These are phyloP conservation scores for Taphrina pruni DNA, from an alignment of 1,139 yeast genomes.

Conservation along the genomic window DNA sequence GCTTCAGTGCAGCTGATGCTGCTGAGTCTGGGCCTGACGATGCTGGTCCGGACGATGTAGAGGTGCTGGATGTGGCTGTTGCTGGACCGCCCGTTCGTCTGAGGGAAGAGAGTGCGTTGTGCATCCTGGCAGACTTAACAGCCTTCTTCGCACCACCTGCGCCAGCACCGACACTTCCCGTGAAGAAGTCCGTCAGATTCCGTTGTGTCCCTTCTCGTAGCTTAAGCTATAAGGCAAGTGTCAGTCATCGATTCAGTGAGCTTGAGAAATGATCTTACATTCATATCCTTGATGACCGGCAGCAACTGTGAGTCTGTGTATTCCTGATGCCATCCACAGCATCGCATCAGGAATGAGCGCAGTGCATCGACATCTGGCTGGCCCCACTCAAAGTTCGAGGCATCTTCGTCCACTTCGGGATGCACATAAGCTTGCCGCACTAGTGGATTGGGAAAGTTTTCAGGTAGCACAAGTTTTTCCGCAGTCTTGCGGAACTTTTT, in stretches of 20 bases:
- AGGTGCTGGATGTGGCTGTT: not conserved
- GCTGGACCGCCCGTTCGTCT: not conserved
- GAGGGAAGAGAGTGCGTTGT: conserved; percentile 22
- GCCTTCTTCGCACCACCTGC: conserved; percentile 29
- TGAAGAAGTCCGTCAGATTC: conserved; percentile 64
- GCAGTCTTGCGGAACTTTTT: conserved; percentile 62
- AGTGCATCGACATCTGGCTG: conserved; percentile 81
- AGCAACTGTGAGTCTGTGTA: conserved; percentile 81
- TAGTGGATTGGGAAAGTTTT: conserved; percentile 70
- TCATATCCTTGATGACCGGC: conserved; percentile 85
- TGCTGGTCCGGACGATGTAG: not conserved
- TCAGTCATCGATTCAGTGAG: not conserved
- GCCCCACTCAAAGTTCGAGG: conserved; percentile 86
- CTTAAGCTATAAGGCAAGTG: conserved; percentile 46
- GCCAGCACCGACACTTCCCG: conserved; percentile 39
- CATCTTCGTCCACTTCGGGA: conserved; percentile 85
- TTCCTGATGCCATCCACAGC: conserved; percentile 82
- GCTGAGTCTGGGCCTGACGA: not conserved
- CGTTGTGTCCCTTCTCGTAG: conserved; percentile 60
- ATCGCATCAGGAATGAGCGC: conserved; percentile 68
- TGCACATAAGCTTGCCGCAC: conserved; percentile 74
- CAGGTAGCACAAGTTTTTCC: conserved; percentile 68
- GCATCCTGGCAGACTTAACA: conserved; percentile 29
- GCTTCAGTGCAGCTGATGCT: not conserved
- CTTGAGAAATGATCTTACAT: conserved; percentile 49